Evolutionary conservation across 805 yeast genomes (phyloP), one percentile per base, ranked within the genome.

Genomic region (Wickerhamomyces bisporus): DNA sequence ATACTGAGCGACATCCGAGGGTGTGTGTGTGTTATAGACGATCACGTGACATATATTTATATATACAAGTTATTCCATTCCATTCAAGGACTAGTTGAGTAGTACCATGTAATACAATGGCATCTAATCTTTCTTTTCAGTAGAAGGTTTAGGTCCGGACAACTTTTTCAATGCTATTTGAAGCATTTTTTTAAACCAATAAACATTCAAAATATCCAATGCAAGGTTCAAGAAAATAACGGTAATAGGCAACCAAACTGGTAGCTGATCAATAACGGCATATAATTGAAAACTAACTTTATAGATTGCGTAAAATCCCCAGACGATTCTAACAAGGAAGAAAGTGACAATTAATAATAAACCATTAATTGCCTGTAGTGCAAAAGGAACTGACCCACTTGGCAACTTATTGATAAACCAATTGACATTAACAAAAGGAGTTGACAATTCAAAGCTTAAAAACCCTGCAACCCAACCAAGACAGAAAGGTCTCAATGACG

Each of bases 391-490:
- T 4, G 77, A 60, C 4, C 83, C 85, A 1, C 70, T 70, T 1
- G 95, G 93, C 14, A 88, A 66, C 50, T 85, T 81, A 24, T 83
- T 72, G 25, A 87, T 79, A 60, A 82, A 89, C 96, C 97, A 93
- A 60, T 93, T 86, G 56, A 86, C 59, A 61, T 93, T 94, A 44
- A 93, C 96, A 62, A 93, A 93, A 8, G 98, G 98, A 2, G 97
- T 86, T 33, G 95, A 82, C 29, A 85, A 71, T 63, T 93, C 98
- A 61, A 84, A 93, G 35, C 85, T 58, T 50, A 93, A 69, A 58
- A 89, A 93, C 16, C 81, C 77, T 1, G 95, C 91, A 20, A 85
- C 73, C 77, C 84, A 82, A 35, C 88, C 82, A 60, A 81, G 78
- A 55, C 86, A 76, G 60, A 79, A 85, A 3, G 96, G 96, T 24